Base-by-base conservation (phyloP, 2,329 filamentous ascomycete genomes). In the Fusarium poae region DNA sequence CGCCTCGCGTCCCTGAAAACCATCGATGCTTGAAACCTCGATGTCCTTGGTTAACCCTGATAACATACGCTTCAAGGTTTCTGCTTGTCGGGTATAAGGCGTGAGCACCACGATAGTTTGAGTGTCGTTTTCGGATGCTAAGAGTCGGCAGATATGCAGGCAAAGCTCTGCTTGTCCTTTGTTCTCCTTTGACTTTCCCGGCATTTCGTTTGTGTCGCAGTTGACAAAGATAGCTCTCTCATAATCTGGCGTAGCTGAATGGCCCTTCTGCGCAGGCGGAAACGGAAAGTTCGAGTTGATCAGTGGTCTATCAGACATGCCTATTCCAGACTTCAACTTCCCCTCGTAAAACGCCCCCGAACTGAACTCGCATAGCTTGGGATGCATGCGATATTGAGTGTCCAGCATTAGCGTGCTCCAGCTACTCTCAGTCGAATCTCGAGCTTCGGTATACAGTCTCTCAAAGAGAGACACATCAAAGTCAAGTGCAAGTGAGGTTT, bases 401-500 rank as follows among this genome's bases (percentile, higher is more conserved):
- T 82, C 77, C 7, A 84, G 70, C 80, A 84, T 83, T 20, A 79
- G 72, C 57, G 74, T 81, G 6, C 32, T 71, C 21, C 78, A 60
- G 3, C 62, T 48, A 30, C 3, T n/a, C 1, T 29, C 3, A 16
- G 5, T 10, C 3, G 12, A 10, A 10, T 10, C 0, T 29, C 62
- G 51, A 57, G 40, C 39, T 25, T 50, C 34, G 44, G 37, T 71
- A 57, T 82, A 83, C 3, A 82, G 72, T 13, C 80, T 73, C 58
- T 84, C 81, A 60, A 84, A 83, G 1, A 83, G 70, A 0, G 80
- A 83, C 3, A 82, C 70, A 27, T 83, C 79, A 59, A 78, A 82
- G 2, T 75, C 77, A 6, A 79, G 61, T 0, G 75, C 64, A 10
- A 75, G 62, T 1, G 80, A 75, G 39, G 79, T 75, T 35, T 78